A percentile compares a stretch with the other conserved stretches of the same genome.
Conservation (phyloP, 306 rosid species). For the Lathyrus tuberosus region DNA sequence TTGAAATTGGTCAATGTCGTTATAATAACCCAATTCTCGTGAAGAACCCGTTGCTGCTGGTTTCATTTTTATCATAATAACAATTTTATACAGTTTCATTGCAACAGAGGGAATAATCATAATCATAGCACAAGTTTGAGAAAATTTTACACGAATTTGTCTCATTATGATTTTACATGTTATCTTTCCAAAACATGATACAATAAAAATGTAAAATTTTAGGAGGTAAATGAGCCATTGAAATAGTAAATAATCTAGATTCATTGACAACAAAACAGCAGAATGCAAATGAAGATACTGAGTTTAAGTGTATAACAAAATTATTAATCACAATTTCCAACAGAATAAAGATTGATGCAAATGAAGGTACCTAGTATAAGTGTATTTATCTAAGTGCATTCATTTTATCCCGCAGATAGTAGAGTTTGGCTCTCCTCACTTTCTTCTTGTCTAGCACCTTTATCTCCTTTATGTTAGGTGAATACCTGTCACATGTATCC, state of each 20-base stretch:
- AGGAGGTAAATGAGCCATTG: constrained; percentile 3
- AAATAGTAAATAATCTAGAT: constrained; percentile 10
- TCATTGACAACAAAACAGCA: constrained; percentile 23
- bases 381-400: constrained; percentile 64
- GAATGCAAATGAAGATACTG: constrained; percentile 28
- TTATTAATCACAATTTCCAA: constrained; percentile 32
- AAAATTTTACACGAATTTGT: constrained; percentile 23
- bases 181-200: constrained; percentile 27
- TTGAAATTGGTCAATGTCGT: too few relatives aligned
- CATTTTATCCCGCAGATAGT: constrained; percentile 89
- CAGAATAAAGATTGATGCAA: constrained; percentile 40
- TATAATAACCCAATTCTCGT: too few relatives aligned
- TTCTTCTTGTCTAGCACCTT: constrained; percentile 94
- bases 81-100: constrained; percentile 5
- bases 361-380: neutral
- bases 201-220: constrained; percentile 11
- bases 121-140: constrained; percentile 2
- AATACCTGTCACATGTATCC: constrained; percentile 66
- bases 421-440: constrained; percentile 94
- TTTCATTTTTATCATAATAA: too few relatives aligned
- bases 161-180: constrained; percentile 13
- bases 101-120: neutral
- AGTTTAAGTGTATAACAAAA: constrained; percentile 30
- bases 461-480: constrained; percentile 98
- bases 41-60: too few relatives aligned